Evolutionary conservation across 2,329 filamentous ascomycete genomes (phyloP).

Genomic region (Botrytis squamosa): DNA sequence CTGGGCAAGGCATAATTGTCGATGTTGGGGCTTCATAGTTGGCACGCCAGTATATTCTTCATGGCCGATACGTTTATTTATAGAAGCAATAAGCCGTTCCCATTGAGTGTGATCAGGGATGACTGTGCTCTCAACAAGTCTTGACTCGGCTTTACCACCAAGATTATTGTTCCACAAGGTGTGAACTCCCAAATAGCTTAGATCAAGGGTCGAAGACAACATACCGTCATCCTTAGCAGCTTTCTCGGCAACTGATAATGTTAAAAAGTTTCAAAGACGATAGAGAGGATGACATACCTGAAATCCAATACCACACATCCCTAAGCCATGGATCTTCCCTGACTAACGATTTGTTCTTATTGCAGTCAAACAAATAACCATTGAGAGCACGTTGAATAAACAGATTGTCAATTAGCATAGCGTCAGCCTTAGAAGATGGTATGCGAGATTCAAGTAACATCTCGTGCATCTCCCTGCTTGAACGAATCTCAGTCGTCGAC

Average conservation of each 20-base stretch:
- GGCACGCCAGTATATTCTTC: slow-evolving; percentile 61
- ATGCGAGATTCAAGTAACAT: slow-evolving; percentile 45
- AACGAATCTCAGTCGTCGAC: slow-evolving; percentile 33
- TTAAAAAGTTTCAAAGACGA: slow-evolving; percentile 7
- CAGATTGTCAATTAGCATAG: slow-evolving; percentile 45
- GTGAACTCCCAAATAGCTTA: slow-evolving; percentile 73
- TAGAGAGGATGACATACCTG: slow-evolving; percentile 49
- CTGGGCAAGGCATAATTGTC: slow-evolving; percentile 72
- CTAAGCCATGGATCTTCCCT: slow-evolving; percentile 72
- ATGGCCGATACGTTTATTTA: slow-evolving; percentile 62
- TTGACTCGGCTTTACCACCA: slow-evolving; percentile 52
- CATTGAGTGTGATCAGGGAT: slow-evolving; percentile 51
- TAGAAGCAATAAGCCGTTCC: slow-evolving; percentile 60
- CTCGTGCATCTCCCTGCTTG: slow-evolving; percentile 59
- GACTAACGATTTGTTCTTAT: slow-evolving; percentile 64
- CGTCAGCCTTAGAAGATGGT: slow-evolving; percentile 24
- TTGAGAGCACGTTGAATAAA: slow-evolving; percentile 61
- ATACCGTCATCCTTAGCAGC: slow-evolving; percentile 68
- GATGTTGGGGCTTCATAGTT: slow-evolving; percentile 66
- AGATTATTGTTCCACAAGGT: slow-evolving; percentile 71
- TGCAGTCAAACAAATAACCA: slow-evolving; percentile 63
- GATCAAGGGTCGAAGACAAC: slow-evolving; percentile 64
- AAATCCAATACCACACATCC: slow-evolving; percentile 75
- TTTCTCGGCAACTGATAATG: slow-evolving; percentile 55
- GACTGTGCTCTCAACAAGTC: slow-evolving; percentile 48